Percentiles rank a stretch among this genome's conserved stretches.
These are phyloP conservation scores for Blastobotrys buckinghamii DNA, from an alignment of 1,139 yeast species.

Conservation along the genomic window DNA sequence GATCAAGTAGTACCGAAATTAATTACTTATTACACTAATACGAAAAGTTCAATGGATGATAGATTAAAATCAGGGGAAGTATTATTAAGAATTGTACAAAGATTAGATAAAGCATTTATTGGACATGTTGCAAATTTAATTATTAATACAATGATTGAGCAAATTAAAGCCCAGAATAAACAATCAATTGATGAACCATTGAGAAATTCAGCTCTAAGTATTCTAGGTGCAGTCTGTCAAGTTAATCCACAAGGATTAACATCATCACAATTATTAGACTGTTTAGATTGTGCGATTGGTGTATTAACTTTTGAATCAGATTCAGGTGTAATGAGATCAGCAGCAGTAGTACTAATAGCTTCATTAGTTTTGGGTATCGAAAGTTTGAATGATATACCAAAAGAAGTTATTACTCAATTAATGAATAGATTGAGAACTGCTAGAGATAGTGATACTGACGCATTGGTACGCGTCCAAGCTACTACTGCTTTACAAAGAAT, in stretches of 20 bases:
- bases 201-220: constrained; percentile 81
- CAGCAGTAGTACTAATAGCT: constrained; percentile 65
- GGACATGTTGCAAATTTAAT: constrained; percentile 38
- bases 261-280: constrained; percentile 41
- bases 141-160: constrained; percentile 35
- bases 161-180: constrained; percentile 36
- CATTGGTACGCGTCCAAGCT: constrained; percentile 27
- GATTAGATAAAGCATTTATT: constrained; percentile 42
- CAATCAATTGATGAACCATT: constrained; percentile 37
- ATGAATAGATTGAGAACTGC: constrained; percentile 20
- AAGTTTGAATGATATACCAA: constrained; percentile 19
- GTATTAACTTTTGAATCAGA: constrained; percentile 54
- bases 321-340: constrained; percentile 52
- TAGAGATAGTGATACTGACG: constrained; percentile 24
- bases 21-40: constrained; percentile 39
- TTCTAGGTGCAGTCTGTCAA: constrained; percentile 60
- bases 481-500: constrained; percentile 10
- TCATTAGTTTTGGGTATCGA: constrained; percentile 49
- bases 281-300: constrained; percentile 72
- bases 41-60: constrained; percentile 47
- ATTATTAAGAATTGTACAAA: constrained; percentile 51
- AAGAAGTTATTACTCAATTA: constrained; percentile 16
- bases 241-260: constrained; percentile 52
- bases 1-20: constrained; percentile 39
- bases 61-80: constrained; percentile 78